A percentile compares a stretch with the other conserved stretches of the same genome.
Evolutionary conservation across 1,139 yeast genomes (phyloP).

Genomic region (Geotrichum armillariae): DNA sequence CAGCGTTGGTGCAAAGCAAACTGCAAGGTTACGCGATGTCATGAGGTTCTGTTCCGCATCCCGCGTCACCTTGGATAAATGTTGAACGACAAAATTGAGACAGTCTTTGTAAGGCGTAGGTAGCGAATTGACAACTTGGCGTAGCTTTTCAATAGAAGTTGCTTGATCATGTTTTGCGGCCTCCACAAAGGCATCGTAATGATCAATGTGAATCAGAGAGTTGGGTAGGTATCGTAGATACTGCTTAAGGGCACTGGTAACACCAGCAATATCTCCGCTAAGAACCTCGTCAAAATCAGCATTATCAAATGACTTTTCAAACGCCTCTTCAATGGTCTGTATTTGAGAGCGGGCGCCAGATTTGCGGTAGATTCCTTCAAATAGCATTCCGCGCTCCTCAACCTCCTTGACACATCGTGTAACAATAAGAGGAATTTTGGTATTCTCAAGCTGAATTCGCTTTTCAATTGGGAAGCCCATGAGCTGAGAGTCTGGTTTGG

Average conservation of each 20-base stretch:
- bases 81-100: constrained; percentile 57
- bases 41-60: constrained; percentile 48
- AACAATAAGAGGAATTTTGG: constrained; percentile 67
- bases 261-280: constrained; percentile 77
- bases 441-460: constrained; percentile 55
- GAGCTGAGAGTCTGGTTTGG: constrained; percentile 19
- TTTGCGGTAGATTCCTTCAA: constrained; percentile 88
- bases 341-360: constrained; percentile 86
- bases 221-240: constrained; percentile 82
- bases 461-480: constrained; percentile 33
- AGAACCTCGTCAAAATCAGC: constrained; percentile 45
- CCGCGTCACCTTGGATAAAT: constrained; percentile 46
- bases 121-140: constrained; percentile 44
- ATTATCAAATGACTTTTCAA: constrained; percentile 36
- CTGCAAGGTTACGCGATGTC: constrained; percentile 80
- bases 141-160: constrained; percentile 37
- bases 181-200: constrained; percentile 65
- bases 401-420: constrained; percentile 76
- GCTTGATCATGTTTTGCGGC: constrained; percentile 23
- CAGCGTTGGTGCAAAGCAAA: constrained; percentile 94
- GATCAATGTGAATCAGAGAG: constrained; percentile 72
- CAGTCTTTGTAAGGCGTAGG: constrained; percentile 71
- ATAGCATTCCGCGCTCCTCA: constrained; percentile 66
- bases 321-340: constrained; percentile 48
- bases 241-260: constrained; percentile 82